These are phyloP conservation scores for Saturnispora gosingensis DNA, from an alignment of 805 yeast species.

Conservation along the genomic window DNA sequence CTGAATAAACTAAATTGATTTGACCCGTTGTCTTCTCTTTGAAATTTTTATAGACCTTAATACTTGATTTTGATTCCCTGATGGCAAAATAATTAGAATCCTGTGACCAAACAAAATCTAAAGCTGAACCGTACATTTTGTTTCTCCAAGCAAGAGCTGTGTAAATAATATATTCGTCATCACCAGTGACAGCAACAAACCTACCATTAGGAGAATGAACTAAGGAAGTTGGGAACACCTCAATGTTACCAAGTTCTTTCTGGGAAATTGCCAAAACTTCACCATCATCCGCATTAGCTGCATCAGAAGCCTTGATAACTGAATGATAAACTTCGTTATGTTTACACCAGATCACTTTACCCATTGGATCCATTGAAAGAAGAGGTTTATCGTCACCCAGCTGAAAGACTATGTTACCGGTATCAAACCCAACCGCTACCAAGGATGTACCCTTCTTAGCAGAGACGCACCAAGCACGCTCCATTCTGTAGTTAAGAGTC, in stretches of 20 bases:
- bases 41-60: slow-evolving; percentile 75
- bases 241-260: slow-evolving; percentile 91
- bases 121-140: slow-evolving; percentile 81
- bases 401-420: slow-evolving; percentile 82
- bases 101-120: slow-evolving; percentile 91
- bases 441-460: slow-evolving; percentile 65
- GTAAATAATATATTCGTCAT: slow-evolving; percentile 92
- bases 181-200: slow-evolving; percentile 94
- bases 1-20: slow-evolving; percentile 58
- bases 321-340: slow-evolving; percentile 84
- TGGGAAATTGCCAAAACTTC: slow-evolving; percentile 67
- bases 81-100: slow-evolving; percentile 84
- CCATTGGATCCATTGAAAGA: slow-evolving; percentile 85
- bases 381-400: slow-evolving; percentile 93
- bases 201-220: slow-evolving; percentile 95
- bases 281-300: slow-evolving; percentile 62
- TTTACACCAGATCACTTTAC: slow-evolving; percentile 85
- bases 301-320: slow-evolving; percentile 57
- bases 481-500: slow-evolving; percentile 82
- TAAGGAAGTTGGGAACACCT: slow-evolving; percentile 80
- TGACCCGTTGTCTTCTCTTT: slow-evolving; percentile 60
- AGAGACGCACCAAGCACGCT: slow-evolving; percentile 94
- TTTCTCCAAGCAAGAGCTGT: slow-evolving; percentile 98
- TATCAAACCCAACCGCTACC: slow-evolving; percentile 89
- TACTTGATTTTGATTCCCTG: slow-evolving; percentile 55